Base-by-base conservation (phyloP, 2,329 filamentous ascomycete species). In the Aspergillus hiratsukae region DNA sequence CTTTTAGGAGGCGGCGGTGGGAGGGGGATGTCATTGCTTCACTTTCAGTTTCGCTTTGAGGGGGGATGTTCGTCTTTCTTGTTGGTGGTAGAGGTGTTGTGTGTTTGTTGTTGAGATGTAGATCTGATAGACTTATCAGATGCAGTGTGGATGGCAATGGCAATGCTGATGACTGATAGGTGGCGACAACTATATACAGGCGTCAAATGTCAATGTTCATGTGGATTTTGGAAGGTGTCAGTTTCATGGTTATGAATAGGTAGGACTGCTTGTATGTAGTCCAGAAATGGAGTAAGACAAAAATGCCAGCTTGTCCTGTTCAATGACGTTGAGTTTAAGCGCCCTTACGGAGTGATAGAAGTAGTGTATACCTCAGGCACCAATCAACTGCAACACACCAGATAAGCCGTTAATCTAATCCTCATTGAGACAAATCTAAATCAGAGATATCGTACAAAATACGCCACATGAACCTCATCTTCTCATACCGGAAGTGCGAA, bases 1-100 rank as follows among this genome's bases (percentile, higher is more conserved):
- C 94, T 75, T 90, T 91, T 69, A 97, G 66, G 25, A 72, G 68
- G 51, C 69, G 70, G 46, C 67, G 66, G 46, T 71, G 68, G 40
- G 72, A 75, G 56, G 75, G 70, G 52, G 69, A 70, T 52, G 69
- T 66, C 64, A 56, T 61, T 23, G 2, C 23, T 23, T 23, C 23
- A 23, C 23, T 23, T 23, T 23, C 23, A 23, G 23, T 23, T 23
- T 23, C 23, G 23, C 23, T 23, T 14, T 35, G 31, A 9, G 3
- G 28, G 2, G 10, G 21, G 21, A 19, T 51, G 54, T 35, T 51
- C n/a, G n/a, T n/a, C n/a, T n/a, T n/a, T n/a, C n/a, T n/a, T n/a
- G n/a, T n/a, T n/a, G n/a, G n/a, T n/a, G 29, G 53, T 29, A 31
- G 52, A 1, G 45, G 6, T 25, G 28, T 17, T 25, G 27, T 14